Conservation (phyloP, 306 rosid genomes). For the Quercus mongolica region DNA sequence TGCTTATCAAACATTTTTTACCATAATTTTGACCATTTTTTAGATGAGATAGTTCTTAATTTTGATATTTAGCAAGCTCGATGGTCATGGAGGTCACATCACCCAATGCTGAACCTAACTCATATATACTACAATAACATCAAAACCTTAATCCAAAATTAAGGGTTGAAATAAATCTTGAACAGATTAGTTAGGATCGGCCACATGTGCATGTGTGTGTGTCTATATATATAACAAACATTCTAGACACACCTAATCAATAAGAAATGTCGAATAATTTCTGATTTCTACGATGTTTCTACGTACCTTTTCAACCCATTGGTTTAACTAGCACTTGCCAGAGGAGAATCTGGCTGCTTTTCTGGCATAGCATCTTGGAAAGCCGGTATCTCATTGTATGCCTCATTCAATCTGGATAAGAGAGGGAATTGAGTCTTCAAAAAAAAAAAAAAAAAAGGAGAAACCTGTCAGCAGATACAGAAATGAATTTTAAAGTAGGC, state of each 20-base stretch:
- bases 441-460: not conserved
- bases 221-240: too few relatives aligned
- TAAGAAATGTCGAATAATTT: not conserved
- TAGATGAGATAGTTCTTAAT: too few relatives aligned
- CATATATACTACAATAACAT: too few relatives aligned
- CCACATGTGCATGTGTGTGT: too few relatives aligned
- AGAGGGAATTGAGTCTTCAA: constrained; percentile 62
- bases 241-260: not conserved
- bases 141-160: too few relatives aligned
- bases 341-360: constrained; percentile 65
- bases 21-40: too few relatives aligned
- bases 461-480: constrained; percentile 1
- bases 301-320: constrained; percentile 12
- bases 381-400: constrained; percentile 53
- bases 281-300: not conserved
- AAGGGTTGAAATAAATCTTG: too few relatives aligned
- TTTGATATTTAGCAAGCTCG: too few relatives aligned
- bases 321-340: constrained; percentile 25
- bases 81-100: too few relatives aligned
- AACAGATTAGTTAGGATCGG: too few relatives aligned
- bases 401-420: constrained; percentile 55
- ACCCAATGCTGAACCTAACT: too few relatives aligned
- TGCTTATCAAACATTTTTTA: too few relatives aligned
- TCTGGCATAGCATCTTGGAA: constrained; percentile 65
- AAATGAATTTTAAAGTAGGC: not conserved